Conservation (phyloP, 805 yeast species). For the Pichia nakasei region DNA sequence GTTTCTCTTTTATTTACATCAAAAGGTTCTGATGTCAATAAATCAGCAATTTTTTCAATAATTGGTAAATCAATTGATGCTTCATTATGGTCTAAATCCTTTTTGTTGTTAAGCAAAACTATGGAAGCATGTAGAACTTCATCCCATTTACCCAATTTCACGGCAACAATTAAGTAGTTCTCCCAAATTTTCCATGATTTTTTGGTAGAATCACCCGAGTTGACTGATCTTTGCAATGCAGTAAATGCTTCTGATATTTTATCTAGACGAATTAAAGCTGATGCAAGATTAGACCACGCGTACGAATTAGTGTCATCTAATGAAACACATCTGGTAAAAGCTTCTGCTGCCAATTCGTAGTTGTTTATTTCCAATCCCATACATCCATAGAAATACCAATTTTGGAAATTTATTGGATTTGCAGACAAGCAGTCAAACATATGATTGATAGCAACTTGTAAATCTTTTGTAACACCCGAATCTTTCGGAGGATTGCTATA, state of each 20-base stretch:
- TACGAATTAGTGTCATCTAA: constrained; percentile 71
- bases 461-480: constrained; percentile 43
- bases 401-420: constrained; percentile 66
- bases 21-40: constrained; percentile 46
- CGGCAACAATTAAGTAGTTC: constrained; percentile 75
- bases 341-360: constrained; percentile 77
- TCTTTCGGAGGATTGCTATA: constrained; percentile 56
- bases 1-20: constrained; percentile 31
- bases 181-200: constrained; percentile 89
- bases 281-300: constrained; percentile 89
- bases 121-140: constrained; percentile 74
- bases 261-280: constrained; percentile 57
- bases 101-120: constrained; percentile 49
- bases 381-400: constrained; percentile 92
- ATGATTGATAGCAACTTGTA: constrained; percentile 49
- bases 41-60: constrained; percentile 61
- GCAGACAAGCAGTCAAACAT: constrained; percentile 65
- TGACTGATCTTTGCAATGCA: constrained; percentile 74
- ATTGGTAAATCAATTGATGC: constrained; percentile 65
- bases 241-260: constrained; percentile 72
- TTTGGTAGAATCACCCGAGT: constrained; percentile 53
- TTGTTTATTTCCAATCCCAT: constrained; percentile 67
- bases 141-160: constrained; percentile 77
- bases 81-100: constrained; percentile 46
- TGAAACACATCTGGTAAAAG: constrained; percentile 84